Evolutionary conservation across 1,284 basidiomycete species (phyloP).

Genomic region (Crepidotus sp.): DNA sequence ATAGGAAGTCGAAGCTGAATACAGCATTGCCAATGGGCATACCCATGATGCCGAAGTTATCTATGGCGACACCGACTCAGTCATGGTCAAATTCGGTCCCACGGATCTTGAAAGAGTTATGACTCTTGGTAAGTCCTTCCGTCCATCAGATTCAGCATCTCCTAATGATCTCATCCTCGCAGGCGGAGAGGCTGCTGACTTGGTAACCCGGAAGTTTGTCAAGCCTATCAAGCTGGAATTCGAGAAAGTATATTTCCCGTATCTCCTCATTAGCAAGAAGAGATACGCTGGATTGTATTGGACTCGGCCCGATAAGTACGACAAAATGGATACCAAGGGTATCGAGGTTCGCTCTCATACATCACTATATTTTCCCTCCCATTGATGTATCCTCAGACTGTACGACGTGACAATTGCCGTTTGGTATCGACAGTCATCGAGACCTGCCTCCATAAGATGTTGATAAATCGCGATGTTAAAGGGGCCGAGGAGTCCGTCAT

Average conservation of each 20-base stretch:
- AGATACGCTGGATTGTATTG: constrained; percentile 95
- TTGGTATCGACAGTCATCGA: constrained; percentile 94
- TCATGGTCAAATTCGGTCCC: constrained; percentile 94
- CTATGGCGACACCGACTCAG: constrained; percentile 96
- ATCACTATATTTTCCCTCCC: background rate
- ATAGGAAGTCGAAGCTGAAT: constrained; percentile 84
- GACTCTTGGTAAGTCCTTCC: constrained; percentile 60
- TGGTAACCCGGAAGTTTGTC: constrained; percentile 87
- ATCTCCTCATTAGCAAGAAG: constrained; percentile 94
- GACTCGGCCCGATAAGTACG: constrained; percentile 88
- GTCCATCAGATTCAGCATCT: background rate
- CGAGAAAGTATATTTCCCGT: constrained; percentile 97
- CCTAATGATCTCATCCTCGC: background rate
- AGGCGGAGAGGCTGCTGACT: constrained; percentile 90
- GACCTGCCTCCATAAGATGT: constrained; percentile 93
- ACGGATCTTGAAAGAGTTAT: constrained; percentile 79
- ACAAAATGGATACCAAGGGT: constrained; percentile 98
- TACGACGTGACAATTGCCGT: constrained; percentile 92
- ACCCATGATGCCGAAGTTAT: constrained; percentile 84
- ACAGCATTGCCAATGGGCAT: constrained; percentile 79
- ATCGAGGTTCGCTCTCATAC: constrained; percentile 66
- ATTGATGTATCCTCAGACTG: constrained; percentile 52
- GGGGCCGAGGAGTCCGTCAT: constrained; percentile 79
- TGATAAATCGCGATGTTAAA: constrained; percentile 88
- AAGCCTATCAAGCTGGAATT: constrained; percentile 97